These are phyloP conservation scores for Penicillium bovifimosum DNA, from an alignment of 495 filamentous ascomycete species.

Conservation along the genomic window DNA sequence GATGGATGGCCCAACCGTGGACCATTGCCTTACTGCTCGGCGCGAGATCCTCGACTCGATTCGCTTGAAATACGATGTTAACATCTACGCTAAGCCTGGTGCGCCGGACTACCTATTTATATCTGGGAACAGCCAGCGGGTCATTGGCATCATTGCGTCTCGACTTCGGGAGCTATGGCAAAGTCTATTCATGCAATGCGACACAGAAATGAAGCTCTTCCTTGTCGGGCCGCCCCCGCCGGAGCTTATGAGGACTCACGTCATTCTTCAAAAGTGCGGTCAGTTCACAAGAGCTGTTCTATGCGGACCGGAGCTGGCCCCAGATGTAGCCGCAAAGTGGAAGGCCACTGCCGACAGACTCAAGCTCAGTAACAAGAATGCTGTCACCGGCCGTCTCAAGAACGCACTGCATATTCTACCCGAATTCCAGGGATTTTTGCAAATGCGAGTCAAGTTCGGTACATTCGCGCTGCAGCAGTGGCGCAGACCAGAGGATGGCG, in stretches of 20 bases:
- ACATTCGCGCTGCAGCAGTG: background rate
- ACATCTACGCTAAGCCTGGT: background rate
- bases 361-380: background rate
- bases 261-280: background rate
- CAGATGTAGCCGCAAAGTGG: background rate
- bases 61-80: background rate
- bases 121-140: background rate
- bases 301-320: background rate
- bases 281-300: background rate
- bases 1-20: background rate
- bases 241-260: background rate
- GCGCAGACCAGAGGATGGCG: background rate
- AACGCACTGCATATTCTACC: background rate
- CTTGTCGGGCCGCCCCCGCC: background rate
- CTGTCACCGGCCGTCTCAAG: background rate
- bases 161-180: background rate
- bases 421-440: background rate
- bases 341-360: background rate
- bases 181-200: background rate
- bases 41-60: background rate
- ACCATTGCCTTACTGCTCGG: background rate
- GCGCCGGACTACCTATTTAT: background rate
- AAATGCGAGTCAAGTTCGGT: conserved; percentile 7
- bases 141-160: background rate
- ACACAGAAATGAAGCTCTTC: conserved; percentile 1